Evolutionary conservation across 257 asterid genomes (phyloP).

Genomic region (Thymus quinquecostatus): DNA sequence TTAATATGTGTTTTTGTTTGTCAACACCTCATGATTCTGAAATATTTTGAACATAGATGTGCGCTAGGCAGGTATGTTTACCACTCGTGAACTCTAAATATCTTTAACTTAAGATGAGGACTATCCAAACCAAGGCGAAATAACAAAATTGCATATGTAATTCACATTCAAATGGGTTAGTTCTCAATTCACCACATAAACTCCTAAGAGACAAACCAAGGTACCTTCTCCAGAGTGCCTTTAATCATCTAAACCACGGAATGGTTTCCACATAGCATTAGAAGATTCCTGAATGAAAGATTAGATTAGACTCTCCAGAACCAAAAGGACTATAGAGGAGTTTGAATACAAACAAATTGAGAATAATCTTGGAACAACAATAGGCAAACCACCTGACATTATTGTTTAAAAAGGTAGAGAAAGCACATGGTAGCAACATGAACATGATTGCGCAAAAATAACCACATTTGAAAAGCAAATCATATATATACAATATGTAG

Average conservation of each 20-base stretch:
- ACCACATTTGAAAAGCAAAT: slow-evolving; percentile 25
- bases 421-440: slow-evolving; percentile 5
- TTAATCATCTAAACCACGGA: slow-evolving; percentile 91
- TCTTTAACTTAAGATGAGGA: slow-evolving; percentile 9
- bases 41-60: slow-evolving; percentile 1
- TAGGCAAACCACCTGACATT: slow-evolving; percentile 30
- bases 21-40: neutral
- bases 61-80: slow-evolving; percentile 10
- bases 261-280: slow-evolving; percentile 87
- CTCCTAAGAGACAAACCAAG: slow-evolving; percentile 80
- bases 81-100: slow-evolving; percentile 4
- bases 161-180: slow-evolving; percentile 27
- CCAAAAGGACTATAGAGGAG: slow-evolving; percentile 38
- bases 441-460: slow-evolving; percentile 19
- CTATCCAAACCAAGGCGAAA: neutral
- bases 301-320: slow-evolving; percentile 76
- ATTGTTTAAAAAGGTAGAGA: neutral
- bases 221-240: slow-evolving; percentile 97
- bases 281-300: slow-evolving; percentile 92
- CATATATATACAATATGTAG: slow-evolving; percentile 28
- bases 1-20: neutral
- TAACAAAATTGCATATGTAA: slow-evolving; percentile 12
- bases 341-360: slow-evolving; percentile 23
- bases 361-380: slow-evolving; percentile 19
- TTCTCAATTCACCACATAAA: slow-evolving; percentile 52